Evolutionary conservation across 208 protist genomes (phyloP).

Genomic region (Acanthamoeba divionensis): DNA sequence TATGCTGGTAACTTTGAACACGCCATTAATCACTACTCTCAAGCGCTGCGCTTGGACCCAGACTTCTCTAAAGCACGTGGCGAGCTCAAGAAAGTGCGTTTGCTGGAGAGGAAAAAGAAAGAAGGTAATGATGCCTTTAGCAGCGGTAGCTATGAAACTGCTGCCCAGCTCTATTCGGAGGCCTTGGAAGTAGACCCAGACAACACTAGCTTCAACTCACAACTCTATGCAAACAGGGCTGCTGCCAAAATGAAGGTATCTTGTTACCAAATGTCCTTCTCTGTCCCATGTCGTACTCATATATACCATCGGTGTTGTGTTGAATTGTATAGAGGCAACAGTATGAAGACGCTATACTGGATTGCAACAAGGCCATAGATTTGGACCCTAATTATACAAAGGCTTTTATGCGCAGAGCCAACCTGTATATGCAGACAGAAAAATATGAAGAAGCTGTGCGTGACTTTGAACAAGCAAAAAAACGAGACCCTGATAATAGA

Average conservation of each 20-base stretch:
- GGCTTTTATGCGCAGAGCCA: slow-evolving; percentile 60
- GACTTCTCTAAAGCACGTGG: slow-evolving; percentile 48
- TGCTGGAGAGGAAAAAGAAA: slow-evolving; percentile 56
- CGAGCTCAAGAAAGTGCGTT: slow-evolving; percentile 56
- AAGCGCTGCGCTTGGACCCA: slow-evolving; percentile 61
- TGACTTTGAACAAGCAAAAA: slow-evolving; percentile 60
- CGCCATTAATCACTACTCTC: slow-evolving; percentile 51
- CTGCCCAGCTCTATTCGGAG: slow-evolving; percentile 58
- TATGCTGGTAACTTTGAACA: slow-evolving; percentile 40
- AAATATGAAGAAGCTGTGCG: slow-evolving; percentile 68
- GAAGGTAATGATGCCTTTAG: slow-evolving; percentile 71
- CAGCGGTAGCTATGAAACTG: slow-evolving; percentile 51
- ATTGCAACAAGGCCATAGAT: slow-evolving; percentile 14
- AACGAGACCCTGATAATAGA: background rate
- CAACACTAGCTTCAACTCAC: background rate
- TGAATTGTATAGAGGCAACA: background rate
- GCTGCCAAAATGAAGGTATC: slow-evolving; percentile 53
- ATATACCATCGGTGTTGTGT: no score
- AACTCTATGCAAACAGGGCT: slow-evolving; percentile 65
- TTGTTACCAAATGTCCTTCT: background rate
- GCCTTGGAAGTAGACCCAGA: slow-evolving; percentile 61
- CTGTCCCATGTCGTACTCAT: background rate
- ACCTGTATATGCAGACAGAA: slow-evolving; percentile 41
- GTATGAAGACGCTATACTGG: background rate
- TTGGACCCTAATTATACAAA: background rate